These are phyloP conservation scores for Euryodendron excelsum DNA, from an alignment of 148 eudicot species.

Conservation along the genomic window DNA sequence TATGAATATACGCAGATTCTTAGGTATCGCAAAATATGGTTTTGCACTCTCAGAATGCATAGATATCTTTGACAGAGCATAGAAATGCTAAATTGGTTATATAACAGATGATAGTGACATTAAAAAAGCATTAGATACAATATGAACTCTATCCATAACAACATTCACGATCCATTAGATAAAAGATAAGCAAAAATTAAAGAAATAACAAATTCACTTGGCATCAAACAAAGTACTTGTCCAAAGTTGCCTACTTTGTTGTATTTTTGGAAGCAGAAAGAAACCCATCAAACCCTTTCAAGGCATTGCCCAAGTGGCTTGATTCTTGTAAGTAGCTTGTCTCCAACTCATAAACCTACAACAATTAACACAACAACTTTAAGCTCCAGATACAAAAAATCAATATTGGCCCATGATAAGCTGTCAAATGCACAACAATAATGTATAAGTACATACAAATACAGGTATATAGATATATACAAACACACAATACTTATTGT, in stretches of 20 bases:
- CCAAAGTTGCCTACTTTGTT: constrained; percentile 47
- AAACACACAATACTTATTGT: too few relatives aligned
- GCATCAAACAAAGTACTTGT: background rate
- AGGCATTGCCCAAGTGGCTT: constrained; percentile 72
- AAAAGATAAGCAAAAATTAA: too few relatives aligned
- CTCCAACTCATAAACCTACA: constrained; percentile 87
- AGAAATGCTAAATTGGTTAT: background rate
- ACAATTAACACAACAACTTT: background rate
- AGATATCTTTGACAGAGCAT: background rate
- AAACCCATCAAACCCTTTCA: constrained; percentile 83
- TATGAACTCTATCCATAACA: too few relatives aligned
- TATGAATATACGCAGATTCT: too few relatives aligned
- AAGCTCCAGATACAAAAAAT: constrained; percentile 12
- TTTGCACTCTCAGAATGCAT: background rate
- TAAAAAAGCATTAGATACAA: too few relatives aligned
- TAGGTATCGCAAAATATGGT: too few relatives aligned
- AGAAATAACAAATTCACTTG: background rate
- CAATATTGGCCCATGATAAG: background rate
- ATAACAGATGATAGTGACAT: background rate
- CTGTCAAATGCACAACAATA: too few relatives aligned
- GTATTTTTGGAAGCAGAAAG: constrained; percentile 66
- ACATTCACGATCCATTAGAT: too few relatives aligned
- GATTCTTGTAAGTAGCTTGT: constrained; percentile 92
- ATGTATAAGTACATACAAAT: too few relatives aligned
- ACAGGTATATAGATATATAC: background rate